Evolutionary conservation across 352 stramenopile species (phyloP), one percentile per base, ranked within the genome.

Genomic region (Pelagophyceae sp.): DNA sequence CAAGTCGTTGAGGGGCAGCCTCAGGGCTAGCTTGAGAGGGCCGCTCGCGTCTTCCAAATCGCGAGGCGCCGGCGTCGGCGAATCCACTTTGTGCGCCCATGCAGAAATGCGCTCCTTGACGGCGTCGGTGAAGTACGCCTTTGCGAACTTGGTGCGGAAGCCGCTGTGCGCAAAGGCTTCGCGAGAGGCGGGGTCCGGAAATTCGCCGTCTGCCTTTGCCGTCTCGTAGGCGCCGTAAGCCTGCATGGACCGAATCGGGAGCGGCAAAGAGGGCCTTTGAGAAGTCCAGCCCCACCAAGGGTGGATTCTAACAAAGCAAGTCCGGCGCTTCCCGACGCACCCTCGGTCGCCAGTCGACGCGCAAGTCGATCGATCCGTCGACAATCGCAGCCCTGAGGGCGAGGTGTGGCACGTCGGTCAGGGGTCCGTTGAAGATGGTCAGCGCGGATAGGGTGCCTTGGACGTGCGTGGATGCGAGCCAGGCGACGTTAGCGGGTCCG

Each of bases 361-460:
- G 82, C 20, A 88, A 81, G 32, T 80, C 38, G 23, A 88, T 38
- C 0, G 0, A 70, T 35, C 60, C 38, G 0, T 50, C 65, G 23
- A 61, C 25, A n/a, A 87, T 50, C 20, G 61, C 29, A 3, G n/a
- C 25, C 61, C 82, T 54, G 0, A 81, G 85, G 33, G 87, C 77
- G 15, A 89, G 75, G 75, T 89, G 85, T 23, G 85, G 85, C 38
- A 88, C 83, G 79, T 85, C 77, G 0, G 80, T 87, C 61, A 89
- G 72, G 29, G 85, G 85, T 63, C 84, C 85, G 81, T 87, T 87
- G 79, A 84, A 89, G 58, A 88, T 85, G 2, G 84, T 88, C 11
- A 89, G 76, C 31, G 76, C 82, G 1, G 79, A 82, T 15, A 71
- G n/a, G 15, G 31, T 38, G 23, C 35, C 65, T 27, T 82, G 72